Evolutionary conservation across 2,329 filamentous ascomycete genomes (phyloP), one percentile per base, ranked within the genome.

Genomic region (Paecilomyces niveus): DNA sequence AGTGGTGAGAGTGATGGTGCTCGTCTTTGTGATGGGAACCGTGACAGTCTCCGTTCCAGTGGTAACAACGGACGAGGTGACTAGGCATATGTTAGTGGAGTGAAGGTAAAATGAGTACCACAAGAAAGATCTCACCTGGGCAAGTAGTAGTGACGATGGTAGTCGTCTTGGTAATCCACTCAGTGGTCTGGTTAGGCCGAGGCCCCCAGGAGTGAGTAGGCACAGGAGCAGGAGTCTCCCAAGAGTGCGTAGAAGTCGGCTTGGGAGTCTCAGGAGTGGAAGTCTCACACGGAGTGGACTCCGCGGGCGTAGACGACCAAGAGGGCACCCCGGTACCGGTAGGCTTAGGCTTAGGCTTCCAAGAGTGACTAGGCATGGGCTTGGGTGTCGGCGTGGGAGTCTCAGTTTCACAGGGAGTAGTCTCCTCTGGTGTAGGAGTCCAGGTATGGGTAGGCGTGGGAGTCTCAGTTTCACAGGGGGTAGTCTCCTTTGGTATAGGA

Each of bases 111-210:
- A 57, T 29, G 26, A 21, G 49, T 60, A n/a, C 21, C 21, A 1
- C 33, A 57, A 22, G 31, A 58, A 35, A 33, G 35, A 29, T 29
- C 68, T 62, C 68, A 73, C 70, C 67, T 60, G 72, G 70, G 65
- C 65, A 69, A 54, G 62, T 63, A 45, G 72, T 74, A 58, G 72
- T 74, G 59, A 69, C 65, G 57, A 61, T 64, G 26, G 71, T 74
- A 57, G 67, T 65, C 21, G 67, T 71, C 56, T 57, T 59, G 33
- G 57, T 58, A 13, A 22, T 24, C 10, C 22, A 50, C 6, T 15
- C 57, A 49, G 54, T 52, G 50, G 39, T 57, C 33, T 58, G 29
- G 53, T 59, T 53, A 33, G 54, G 54, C 45, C 13, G 49, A 13
- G 50, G 29, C 22, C 55, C 56, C 57, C 59, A 59, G 56, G 59